Percentiles rank a stretch among this genome's conserved stretches.
Conservation (phyloP, 768 basidiomycete genomes). For the Asterophora lycoperdoides region DNA sequence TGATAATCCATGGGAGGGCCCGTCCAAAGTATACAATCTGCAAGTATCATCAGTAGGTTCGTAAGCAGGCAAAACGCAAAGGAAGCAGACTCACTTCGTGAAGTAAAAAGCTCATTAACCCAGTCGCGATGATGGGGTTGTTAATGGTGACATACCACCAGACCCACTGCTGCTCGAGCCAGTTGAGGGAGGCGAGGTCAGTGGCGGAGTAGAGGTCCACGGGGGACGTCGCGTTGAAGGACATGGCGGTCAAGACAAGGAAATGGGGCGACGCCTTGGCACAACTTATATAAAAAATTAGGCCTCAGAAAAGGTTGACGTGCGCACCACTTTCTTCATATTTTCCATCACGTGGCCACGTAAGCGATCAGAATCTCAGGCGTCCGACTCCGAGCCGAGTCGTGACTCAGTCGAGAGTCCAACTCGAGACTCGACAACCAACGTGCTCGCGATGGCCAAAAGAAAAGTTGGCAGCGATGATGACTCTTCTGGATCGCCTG, state of each 20-base stretch:
- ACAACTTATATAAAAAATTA: constrained; percentile 9
- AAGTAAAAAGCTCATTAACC: constrained; percentile 85
- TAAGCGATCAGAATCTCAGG: neutral
- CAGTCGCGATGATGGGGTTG: constrained; percentile 90
- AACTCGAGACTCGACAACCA: neutral
- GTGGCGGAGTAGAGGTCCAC: constrained; percentile 50
- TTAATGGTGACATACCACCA: constrained; percentile 83
- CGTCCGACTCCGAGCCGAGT: neutral
- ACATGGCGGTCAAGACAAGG: constrained; percentile 30
- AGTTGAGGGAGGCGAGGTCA: constrained; percentile 58
- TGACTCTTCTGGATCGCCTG: neutral
- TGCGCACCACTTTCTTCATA: constrained; percentile 16
- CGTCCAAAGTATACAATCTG: constrained; percentile 97
- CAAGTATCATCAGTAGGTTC: neutral
- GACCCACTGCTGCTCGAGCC: constrained; percentile 79
- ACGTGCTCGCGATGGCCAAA: constrained; percentile 22
- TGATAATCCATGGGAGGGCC: constrained; percentile 90
- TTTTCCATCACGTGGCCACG: constrained; percentile 12
- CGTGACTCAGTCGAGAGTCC: constrained; percentile 1
- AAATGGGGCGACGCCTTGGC: constrained; percentile 2
- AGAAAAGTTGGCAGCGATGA: constrained; percentile 19
- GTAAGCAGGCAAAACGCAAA: neutral
- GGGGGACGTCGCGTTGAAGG: constrained; percentile 37
- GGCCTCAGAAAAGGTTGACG: neutral
- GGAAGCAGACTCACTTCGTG: constrained; percentile 71